Evolutionary conservation across 179 eudicot genomes (phyloP).

Genomic region (Spinacia oleracea): DNA sequence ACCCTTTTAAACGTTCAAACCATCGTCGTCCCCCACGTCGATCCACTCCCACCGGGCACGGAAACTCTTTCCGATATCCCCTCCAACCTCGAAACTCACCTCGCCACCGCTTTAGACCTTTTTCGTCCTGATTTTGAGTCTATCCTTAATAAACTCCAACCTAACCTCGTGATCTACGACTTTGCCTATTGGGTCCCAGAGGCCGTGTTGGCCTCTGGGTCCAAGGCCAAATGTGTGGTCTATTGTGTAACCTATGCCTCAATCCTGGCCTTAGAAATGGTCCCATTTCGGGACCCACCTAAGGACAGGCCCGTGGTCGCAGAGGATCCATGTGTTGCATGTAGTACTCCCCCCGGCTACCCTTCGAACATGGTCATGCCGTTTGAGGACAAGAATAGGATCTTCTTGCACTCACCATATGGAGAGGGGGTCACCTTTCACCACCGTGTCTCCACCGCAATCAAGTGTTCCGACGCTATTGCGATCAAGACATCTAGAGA

Average conservation of each 20-base stretch:
- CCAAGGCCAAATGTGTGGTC: not conserved
- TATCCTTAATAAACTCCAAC: constrained; percentile 24
- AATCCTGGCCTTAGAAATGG: not conserved
- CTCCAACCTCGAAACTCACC: constrained; percentile 26
- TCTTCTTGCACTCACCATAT: not conserved
- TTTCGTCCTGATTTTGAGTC: constrained; percentile 33
- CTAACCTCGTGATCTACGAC: constrained; percentile 54
- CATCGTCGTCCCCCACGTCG: not conserved
- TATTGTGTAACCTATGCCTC: not conserved
- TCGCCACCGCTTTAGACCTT: constrained; percentile 56
- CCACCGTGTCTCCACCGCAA: constrained; percentile 33
- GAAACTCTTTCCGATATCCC: constrained; percentile 51
- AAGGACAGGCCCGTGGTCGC: not conserved
- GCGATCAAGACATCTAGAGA: constrained; percentile 39
- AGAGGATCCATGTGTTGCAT: not conserved
- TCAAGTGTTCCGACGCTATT: constrained; percentile 42
- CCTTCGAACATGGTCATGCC: constrained; percentile 36
- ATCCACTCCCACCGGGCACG: constrained; percentile 38
- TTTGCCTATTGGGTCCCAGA: constrained; percentile 26
- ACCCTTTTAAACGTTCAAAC: constrained; percentile 27
- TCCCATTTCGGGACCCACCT: constrained; percentile 5
- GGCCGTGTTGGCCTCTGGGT: not conserved
- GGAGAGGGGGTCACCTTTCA: constrained; percentile 46
- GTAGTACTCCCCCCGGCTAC: constrained; percentile 51
- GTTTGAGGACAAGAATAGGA: constrained; percentile 21